Percentiles rank a stretch among this genome's conserved stretches.
Conservation (phyloP, 129 eudicot species). For the Escallonia rubra region DNA sequence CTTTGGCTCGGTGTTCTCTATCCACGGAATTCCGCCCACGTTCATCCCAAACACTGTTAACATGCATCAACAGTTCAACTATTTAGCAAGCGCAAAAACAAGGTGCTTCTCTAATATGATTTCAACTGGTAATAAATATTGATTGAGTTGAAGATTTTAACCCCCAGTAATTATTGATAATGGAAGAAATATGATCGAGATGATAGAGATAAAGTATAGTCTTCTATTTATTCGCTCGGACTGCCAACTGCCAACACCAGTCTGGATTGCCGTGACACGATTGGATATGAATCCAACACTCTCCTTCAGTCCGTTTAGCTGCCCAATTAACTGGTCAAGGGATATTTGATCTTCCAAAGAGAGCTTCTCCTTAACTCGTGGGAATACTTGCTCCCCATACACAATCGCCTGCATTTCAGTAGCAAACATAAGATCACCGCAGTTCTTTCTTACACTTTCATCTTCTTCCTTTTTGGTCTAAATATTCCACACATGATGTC, state of each 20-base stretch:
- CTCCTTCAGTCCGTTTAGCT: conserved; percentile 47
- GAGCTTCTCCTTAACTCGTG: conserved; percentile 45
- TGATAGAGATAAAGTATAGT: conserved; percentile 45
- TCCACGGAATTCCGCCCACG: conserved; percentile 58
- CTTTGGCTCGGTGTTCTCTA: not conserved
- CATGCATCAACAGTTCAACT: too few species aligned
- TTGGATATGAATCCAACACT: conserved; percentile 50
- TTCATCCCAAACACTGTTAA: conserved; percentile 49
- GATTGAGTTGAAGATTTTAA: not conserved
- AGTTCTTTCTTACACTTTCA: too few species aligned
- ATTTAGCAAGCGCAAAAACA: not conserved
- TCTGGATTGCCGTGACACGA: conserved; percentile 53
- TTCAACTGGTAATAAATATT: too few species aligned
- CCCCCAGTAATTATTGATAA: conserved; percentile 51
- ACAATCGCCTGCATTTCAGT: conserved; percentile 31
- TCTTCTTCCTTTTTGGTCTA: too few species aligned
- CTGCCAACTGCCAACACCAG: conserved; percentile 57
- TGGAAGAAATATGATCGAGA: conserved; percentile 48
- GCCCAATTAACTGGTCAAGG: conserved; percentile 43
- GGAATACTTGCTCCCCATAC: conserved; percentile 54
- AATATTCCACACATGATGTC: too few species aligned
- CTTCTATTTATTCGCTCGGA: conserved; percentile 47
- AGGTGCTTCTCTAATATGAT: not conserved
- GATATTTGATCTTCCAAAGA: too few species aligned
- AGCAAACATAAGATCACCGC: not conserved